Evolutionary conservation across 208 protist species (phyloP), one percentile per base, ranked within the genome.

Genomic region (Acanthamoeba healyi): DNA sequence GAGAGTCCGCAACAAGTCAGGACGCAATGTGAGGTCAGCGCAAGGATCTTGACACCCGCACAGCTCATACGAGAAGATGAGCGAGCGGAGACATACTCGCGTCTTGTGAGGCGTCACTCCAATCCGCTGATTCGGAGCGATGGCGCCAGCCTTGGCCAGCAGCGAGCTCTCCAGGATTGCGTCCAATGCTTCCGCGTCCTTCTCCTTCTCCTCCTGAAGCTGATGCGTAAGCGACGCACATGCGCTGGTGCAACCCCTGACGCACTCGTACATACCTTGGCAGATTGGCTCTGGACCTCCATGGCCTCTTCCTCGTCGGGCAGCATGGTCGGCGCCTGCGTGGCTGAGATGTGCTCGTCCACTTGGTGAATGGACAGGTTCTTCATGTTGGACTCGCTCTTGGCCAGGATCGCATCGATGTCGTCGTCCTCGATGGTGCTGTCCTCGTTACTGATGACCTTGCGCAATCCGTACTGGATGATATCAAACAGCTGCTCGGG

Each of bases 401-500:
- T 6, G 38, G 79, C 79, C 26, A 88, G 79, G 32, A 88, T 88
- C 32, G 79, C 14, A 46, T 88, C 49, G 51, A 88, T 88, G 29
- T 88, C 79, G 1, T 88, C 79, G 38, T 88, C 44, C 38, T 54
- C 49, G 49, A 63, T 65, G 22, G 79, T 65, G 49, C 49, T 63
- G 42, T 63, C 46, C 5, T 88, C 79, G 49, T 88, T 42, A 32
- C 17, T 36, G 42, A 88, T 61, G 38, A 88, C 51, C 49, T 61
- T 56, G 79, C 29, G 14, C n/a, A 88, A 46, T 2, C 79, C 79
- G 29, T 88, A 88, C 51, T 88, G 42, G 79, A 88, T 88, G 32
- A 88, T 63, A n/a, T 88, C 79, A n/a, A 88, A 88, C 17, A 88
- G 79, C 34, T 88, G 79, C 79, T 88, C 49, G 29, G 79, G 79